Evolutionary conservation across 148 eudicot genomes (phyloP).

Genomic region (Vaccinium myrtillus): DNA sequence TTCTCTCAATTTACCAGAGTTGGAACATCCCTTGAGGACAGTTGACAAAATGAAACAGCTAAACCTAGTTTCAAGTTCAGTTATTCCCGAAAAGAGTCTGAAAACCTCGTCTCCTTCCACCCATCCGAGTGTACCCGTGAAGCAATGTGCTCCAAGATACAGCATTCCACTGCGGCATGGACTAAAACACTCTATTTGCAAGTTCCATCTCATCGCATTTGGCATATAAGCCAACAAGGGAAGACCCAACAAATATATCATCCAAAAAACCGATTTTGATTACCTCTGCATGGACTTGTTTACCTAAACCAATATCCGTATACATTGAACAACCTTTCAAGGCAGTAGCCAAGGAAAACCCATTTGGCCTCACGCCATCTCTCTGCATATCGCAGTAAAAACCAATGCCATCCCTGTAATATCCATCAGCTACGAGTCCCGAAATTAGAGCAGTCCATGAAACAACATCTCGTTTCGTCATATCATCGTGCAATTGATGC

Average conservation of each 20-base stretch:
- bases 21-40: conserved; percentile 35
- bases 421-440: conserved; percentile 34
- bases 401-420: conserved; percentile 20
- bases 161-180: conserved; percentile 33
- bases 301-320: conserved; percentile 30
- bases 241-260: conserved; percentile 38
- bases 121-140: conserved; percentile 37
- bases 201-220: conserved; percentile 41
- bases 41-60: conserved; percentile 37
- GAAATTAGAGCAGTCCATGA: conserved; percentile 44
- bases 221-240: conserved; percentile 39
- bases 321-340: conserved; percentile 35
- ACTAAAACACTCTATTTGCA: conserved; percentile 32
- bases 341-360: conserved; percentile 32
- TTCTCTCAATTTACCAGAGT: conserved; percentile 21
- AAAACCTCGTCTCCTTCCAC: conserved; percentile 25
- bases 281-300: conserved; percentile 36
- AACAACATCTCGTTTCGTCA: conserved; percentile 40
- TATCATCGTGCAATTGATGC: conserved; percentile 18
- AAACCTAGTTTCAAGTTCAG: conserved; percentile 28
- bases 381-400: conserved; percentile 35
- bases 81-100: not conserved
- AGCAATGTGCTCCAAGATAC: conserved; percentile 47
- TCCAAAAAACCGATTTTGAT: conserved; percentile 25
- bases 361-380: conserved; percentile 34